Evolutionary conservation across 2,329 filamentous ascomycete genomes (phyloP).

Genomic region (Exophiala phaeomuriformis): DNA sequence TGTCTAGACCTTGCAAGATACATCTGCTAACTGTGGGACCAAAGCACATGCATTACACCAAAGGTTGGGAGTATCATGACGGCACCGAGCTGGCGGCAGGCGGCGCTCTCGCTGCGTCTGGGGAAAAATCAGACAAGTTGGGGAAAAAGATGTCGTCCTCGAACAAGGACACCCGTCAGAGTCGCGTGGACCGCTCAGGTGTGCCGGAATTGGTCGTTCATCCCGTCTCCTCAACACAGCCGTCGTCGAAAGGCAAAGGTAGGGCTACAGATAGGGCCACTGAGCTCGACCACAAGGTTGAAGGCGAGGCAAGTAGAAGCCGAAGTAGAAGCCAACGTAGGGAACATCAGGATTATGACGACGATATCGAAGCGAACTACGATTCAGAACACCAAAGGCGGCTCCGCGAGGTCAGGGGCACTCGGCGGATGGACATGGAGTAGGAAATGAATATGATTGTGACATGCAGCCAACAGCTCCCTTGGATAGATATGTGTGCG

Average conservation of each 20-base stretch:
- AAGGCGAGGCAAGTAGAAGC: conserved; percentile 17
- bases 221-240: conserved; percentile 8
- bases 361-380: conserved; percentile 17
- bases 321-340: conserved; percentile 27
- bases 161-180: neutral
- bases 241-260: conserved; percentile 18
- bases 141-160: conserved; percentile 12
- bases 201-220: neutral
- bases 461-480: neutral
- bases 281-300: conserved; percentile 5
- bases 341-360: conserved; percentile 29
- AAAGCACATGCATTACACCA: conserved; percentile 25
- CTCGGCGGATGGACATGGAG: conserved; percentile 5
- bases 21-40: conserved; percentile 1
- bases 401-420: conserved; percentile 18
- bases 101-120: conserved; percentile 4
- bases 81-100: conserved; percentile 5
- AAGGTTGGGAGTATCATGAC: conserved; percentile 22
- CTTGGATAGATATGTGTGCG: neutral
- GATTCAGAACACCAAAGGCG: conserved; percentile 16
- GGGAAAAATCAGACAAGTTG: neutral
- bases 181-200: too few relatives aligned
- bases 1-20: neutral
- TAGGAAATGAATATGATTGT: conserved; percentile 4
- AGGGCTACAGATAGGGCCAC: conserved; percentile 5